Evolutionary conservation across 1,139 yeast species (phyloP).

Genomic region (Candida dubliniensis): DNA sequence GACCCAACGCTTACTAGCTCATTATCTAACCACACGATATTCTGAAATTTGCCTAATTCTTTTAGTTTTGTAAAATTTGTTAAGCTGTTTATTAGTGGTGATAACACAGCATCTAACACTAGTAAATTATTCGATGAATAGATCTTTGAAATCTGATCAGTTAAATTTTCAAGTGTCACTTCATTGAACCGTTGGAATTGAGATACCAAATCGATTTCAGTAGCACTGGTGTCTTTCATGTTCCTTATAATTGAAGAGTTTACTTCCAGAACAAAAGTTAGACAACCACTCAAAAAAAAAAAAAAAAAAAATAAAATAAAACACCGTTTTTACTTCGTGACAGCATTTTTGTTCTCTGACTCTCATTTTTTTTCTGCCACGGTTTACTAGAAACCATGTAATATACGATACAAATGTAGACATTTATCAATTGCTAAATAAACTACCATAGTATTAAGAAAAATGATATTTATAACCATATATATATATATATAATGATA

Average conservation of each 20-base stretch:
- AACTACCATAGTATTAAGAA: neutral
- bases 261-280: neutral
- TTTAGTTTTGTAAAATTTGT: slow-evolving; percentile 61
- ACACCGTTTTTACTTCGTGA: neutral
- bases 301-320: neutral
- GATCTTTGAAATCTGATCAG: slow-evolving; percentile 26
- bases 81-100: slow-evolving; percentile 57
- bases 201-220: slow-evolving; percentile 3
- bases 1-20: slow-evolving; percentile 11
- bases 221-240: slow-evolving; percentile 3
- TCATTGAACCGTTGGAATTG: slow-evolving; percentile 18
- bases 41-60: slow-evolving; percentile 55
- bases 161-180: slow-evolving; percentile 22
- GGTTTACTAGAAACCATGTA: neutral
- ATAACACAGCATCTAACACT: slow-evolving; percentile 55
- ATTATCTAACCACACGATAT: slow-evolving; percentile 58
- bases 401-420: neutral
- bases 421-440: too few relatives aligned
- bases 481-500: neutral
- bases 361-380: neutral
- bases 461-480: neutral
- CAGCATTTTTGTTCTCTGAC: neutral
- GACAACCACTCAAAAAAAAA: neutral
- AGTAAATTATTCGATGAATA: slow-evolving; percentile 42
- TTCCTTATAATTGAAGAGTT: neutral